Evolutionary conservation across 2,329 filamentous ascomycete genomes (phyloP), one percentile per base, ranked within the genome.

Genomic region (Fusarium oligoseptatum): DNA sequence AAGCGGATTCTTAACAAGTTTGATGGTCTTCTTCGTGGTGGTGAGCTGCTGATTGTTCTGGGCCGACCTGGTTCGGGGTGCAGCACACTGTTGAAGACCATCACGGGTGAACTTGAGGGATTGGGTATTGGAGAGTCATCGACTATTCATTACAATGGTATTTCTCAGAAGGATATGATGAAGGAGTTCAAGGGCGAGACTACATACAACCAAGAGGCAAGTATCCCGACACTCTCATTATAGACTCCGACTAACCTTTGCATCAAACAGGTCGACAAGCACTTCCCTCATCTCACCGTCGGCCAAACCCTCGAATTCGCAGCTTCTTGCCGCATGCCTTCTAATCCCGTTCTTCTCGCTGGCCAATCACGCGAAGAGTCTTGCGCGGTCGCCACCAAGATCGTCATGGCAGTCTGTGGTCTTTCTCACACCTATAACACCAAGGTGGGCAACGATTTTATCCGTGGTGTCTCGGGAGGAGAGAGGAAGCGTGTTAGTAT

Each of bases 261-360:
- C 4, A 3, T 20, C 11, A 20, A 32, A 32, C 27, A 55, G 50
- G 50, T 55, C 6, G 50, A 55, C 27, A 55, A 55, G 27, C 50
- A 55, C n/a, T 55, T 55, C 27, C 50, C 50, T 0, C 50, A 55
- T 34, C 50, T 55, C 27, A 55, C 50, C 7, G 50, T 55, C 27
- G 50, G 50, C 27, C 50, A 55, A 20, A 55, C 50, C 27, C 50
- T 55, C 50, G 50, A 55, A 20, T 55, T 55, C 50, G 50, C 50
- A 32, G 27, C 50, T 20, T 14, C 55, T 6, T 57, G 55, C 7
- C 55, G 55, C 8, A 57, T 57, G 55, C 55, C 55, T 5, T 57
- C 55, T 1, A 39, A 57, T 14, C 55, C 14, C 3, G 32, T 8
- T 4, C 55, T 57, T 9, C 32, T 36, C 12, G 11, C 17, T 3